Base-by-base conservation (phyloP, 345 rosid species). In the Murraya paniculata region DNA sequence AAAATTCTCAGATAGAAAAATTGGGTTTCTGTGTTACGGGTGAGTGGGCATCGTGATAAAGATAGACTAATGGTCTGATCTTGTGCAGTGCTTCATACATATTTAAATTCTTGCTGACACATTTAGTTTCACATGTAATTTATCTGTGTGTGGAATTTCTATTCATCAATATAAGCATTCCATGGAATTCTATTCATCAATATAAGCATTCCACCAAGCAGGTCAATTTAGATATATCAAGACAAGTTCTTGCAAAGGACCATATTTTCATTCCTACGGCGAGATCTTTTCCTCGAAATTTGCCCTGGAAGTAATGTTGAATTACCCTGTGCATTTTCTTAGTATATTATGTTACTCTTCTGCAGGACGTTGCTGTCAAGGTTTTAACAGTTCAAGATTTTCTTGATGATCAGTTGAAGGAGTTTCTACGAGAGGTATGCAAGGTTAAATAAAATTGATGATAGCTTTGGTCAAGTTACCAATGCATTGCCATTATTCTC, bases 301-400 rank as follows among this genome's bases (percentile, higher is more conserved):
- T 19, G 39, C 41, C 56, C n/a, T 9, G 57, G 77, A 16, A 60
- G 22, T 60, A 10, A 39, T 41, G 3, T 61, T 0, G n/a, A 38
- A 41, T 73, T 31, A 41, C 18, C 28, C 27, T 74, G 58, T 22
- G 27, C 27, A 28, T 48, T 58, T 45, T 73, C 72, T 55, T 18
- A 62, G n/a, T 59, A n/a, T 59, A 72, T 69, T 18, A n/a, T 35
- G 25, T 72, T 25, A 58, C 22, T 31, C 64, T 68, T 59, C 73
- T 86, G 82, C 87, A 93, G 99, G 99, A 95, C 81, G 98, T 95
- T 13, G 99, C 99, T 4, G 98, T 95, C 78, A 95, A 95, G 89
- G 92, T 92, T 76, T 83, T 95, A 71, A 84, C 91, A 7, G 79
- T 93, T 81, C 99, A 95, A 85, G 99, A 93, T 77, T 95, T 92